These are phyloP conservation scores for Penicillium samsonianum DNA, from an alignment of 495 filamentous ascomycete genomes.

Conservation along the genomic window DNA sequence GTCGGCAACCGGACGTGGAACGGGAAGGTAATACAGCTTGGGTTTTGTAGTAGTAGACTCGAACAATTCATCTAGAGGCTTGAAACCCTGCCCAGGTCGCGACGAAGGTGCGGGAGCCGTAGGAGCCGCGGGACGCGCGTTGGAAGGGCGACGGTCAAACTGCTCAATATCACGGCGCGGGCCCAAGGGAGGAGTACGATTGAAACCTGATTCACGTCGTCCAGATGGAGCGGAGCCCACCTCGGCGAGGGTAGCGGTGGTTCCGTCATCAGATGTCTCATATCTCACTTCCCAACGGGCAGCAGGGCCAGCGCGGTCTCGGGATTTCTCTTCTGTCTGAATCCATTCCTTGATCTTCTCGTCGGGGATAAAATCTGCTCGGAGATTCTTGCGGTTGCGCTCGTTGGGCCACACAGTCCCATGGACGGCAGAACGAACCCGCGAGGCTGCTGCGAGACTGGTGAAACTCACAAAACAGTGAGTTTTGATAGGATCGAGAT, in stretches of 20 bases:
- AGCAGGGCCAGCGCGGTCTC: conserved; percentile 46
- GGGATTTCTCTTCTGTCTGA: conserved; percentile 59
- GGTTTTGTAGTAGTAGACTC: conserved; percentile 63
- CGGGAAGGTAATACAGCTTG: conserved; percentile 67
- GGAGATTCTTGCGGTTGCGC: conserved; percentile 77
- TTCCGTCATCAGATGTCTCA: conserved; percentile 55
- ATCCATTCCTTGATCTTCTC: conserved; percentile 76
- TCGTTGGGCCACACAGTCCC: conserved; percentile 83
- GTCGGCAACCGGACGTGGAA: conserved; percentile 51
- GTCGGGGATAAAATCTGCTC: conserved; percentile 87
- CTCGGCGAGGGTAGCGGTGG: conserved; percentile 58
- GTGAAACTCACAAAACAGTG: conserved; percentile 80
- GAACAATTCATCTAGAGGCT: conserved; percentile 66
- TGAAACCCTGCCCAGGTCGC: conserved; percentile 50
- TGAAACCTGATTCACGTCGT: conserved; percentile 31
- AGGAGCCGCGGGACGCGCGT: conserved; percentile 18
- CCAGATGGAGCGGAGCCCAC: conserved; percentile 34
- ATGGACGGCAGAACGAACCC: conserved; percentile 78
- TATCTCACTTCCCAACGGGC: conserved; percentile 74
- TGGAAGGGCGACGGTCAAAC: conserved; percentile 27
- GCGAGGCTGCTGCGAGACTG: conserved; percentile 66
- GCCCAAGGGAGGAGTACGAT: conserved; percentile 37
- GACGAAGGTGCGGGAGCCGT: conserved; percentile 21
- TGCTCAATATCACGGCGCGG: conserved; percentile 35
- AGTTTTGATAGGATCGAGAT: conserved; percentile 80